These are phyloP conservation scores for Pseudomonodictys pantanalensis DNA, from an alignment of 495 filamentous ascomycete species.

Conservation along the genomic window DNA sequence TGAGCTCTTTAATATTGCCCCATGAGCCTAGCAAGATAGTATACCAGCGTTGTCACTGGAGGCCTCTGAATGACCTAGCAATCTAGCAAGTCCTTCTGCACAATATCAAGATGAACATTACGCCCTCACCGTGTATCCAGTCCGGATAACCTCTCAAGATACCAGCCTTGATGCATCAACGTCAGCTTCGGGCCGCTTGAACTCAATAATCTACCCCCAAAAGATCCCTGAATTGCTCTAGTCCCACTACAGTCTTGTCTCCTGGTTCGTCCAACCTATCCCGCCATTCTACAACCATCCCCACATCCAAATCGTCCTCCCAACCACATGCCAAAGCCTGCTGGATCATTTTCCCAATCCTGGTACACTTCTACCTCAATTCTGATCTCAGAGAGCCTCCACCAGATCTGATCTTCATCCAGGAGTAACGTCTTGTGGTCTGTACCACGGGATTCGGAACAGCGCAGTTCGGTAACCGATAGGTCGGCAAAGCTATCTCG, in stretches of 20 bases:
- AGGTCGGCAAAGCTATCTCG: too few species aligned
- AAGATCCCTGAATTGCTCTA: background rate
- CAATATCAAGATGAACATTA: too few species aligned
- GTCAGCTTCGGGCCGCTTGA: too few species aligned
- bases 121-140: too few species aligned
- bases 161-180: too few species aligned
- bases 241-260: background rate
- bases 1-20: too few species aligned
- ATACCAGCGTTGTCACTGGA: too few species aligned
- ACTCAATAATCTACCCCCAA: too few species aligned
- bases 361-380: background rate
- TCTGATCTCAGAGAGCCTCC: background rate
- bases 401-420: background rate
- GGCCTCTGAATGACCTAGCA: too few species aligned
- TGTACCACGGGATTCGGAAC: background rate
- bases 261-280: background rate
- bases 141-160: too few species aligned
- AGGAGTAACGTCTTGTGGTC: background rate
- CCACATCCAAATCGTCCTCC: background rate
- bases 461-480: background rate
- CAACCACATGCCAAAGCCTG: background rate
- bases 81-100: too few species aligned
- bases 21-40: too few species aligned
- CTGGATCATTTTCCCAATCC: background rate
- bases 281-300: background rate